phyloP scores from a whole-genome alignment of 306 rosid species.

The Gillenia trifoliata region DNA sequence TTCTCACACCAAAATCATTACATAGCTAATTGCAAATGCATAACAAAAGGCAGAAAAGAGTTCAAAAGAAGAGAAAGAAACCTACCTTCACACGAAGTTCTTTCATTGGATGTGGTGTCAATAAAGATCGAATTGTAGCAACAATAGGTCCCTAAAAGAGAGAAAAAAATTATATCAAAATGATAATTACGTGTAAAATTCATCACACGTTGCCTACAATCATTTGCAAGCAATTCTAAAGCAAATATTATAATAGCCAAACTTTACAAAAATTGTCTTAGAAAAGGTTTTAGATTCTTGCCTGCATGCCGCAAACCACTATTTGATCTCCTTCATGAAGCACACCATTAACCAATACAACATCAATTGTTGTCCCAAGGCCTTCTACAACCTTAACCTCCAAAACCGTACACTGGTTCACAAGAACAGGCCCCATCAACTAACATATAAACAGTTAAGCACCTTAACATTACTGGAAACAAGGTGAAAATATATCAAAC shows the following conservation, averaged over 20 bases:
- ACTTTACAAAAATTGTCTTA: not conserved
- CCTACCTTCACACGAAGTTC: conserved; percentile 93
- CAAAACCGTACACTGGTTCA: conserved; percentile 83
- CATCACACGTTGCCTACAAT: not conserved
- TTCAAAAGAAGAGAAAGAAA: conserved; percentile 1
- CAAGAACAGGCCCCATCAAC: conserved; percentile 29
- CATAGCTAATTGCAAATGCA: not conserved
- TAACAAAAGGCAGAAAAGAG: not conserved
- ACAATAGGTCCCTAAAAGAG: conserved; percentile 78
- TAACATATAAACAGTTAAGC: conserved; percentile 18
- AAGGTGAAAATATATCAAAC: conserved; percentile 34
- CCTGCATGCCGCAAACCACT: conserved; percentile 98
- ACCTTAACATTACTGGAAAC: conserved; percentile 20
- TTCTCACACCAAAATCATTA: not conserved
- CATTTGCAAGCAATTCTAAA: not conserved
- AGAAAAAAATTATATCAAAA: not conserved
- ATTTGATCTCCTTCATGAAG: conserved; percentile 99
- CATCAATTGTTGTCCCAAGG: conserved; percentile 97
- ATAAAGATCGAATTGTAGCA: conserved; percentile 77
- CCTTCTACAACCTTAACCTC: conserved; percentile 98
- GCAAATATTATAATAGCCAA: not conserved
- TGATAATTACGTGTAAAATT: not conserved
- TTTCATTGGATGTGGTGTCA: conserved; percentile 98
- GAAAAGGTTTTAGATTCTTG: conserved; percentile 25
- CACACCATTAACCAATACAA: conserved; percentile 88